Base-by-base conservation (phyloP, 2,329 filamentous ascomycete genomes). In the Torrubiella hemipterigena region DNA sequence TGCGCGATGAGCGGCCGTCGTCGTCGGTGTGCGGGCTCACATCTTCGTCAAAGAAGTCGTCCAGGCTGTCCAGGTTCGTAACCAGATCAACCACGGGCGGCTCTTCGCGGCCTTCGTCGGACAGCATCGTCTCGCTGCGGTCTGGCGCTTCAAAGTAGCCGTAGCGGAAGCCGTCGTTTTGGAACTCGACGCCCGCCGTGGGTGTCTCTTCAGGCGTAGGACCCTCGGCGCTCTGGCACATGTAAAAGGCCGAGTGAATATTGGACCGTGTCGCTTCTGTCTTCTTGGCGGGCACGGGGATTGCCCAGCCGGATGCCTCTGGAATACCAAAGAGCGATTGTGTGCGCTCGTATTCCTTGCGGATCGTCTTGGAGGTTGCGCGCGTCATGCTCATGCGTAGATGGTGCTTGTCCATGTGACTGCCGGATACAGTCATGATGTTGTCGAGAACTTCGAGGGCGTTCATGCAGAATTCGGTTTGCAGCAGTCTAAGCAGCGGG, bases 301-400 rank as follows among this genome's bases (percentile, higher is more conserved):
- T 85, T 0, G 91, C 91, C 91, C 91, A 98, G 3, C 91, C 91
- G 12, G 84, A 91, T 15, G 86, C 79, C 50, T 96, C 89, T 0
- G 91, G 91, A 36, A 98, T 96, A 17, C 93, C 93, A 51, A 96
- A 98, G 20, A 98, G 60, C 47, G 86, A 95, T 51, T 94, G 82
- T 0, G 85, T 94, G 15, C 83, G 78, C 49, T 94, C 89, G 45
- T 94, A 96, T 55, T 96, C 87, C 51, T 95, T 96, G 29, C 84
- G 78, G 30, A 91, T 81, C 0, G 81, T 76, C 44, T 82, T 81
- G 1, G 86, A 91, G 3, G 86, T 85, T 2, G 82, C 78, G 10
- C 83, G 80, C 5, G 86, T 87, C 85, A 98, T 95, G 55, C 89
- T 96, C 93, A 98, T 98, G 23, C 91, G 77, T 36, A 98, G 62